These are phyloP conservation scores for Nakazawaea siamensis DNA, from an alignment of 805 yeast genomes.

Conservation along the genomic window DNA sequence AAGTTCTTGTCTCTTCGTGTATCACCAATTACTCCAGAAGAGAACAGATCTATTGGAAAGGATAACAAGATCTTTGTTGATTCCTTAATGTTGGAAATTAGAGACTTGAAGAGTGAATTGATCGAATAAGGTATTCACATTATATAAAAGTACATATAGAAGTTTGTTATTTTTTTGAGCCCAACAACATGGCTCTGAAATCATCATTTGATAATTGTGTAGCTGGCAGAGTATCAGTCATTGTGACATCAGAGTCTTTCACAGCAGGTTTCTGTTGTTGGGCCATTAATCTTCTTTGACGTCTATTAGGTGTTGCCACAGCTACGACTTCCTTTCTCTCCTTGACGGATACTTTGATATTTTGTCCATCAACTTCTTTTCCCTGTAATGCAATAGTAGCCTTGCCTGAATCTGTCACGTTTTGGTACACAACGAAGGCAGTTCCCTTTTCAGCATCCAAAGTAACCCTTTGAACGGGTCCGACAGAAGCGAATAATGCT, in stretches of 20 bases:
- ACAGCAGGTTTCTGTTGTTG: not conserved
- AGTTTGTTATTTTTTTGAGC: conserved; percentile 1
- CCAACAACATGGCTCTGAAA: conserved; percentile 26
- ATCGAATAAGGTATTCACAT: conserved; percentile 13
- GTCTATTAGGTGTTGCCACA: conserved; percentile 1
- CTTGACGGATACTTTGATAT: conserved; percentile 23
- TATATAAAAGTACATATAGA: not conserved
- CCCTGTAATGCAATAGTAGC: conserved; percentile 38
- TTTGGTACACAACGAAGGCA: conserved; percentile 42
- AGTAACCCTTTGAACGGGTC: conserved; percentile 33
- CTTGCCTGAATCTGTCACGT: conserved; percentile 38
- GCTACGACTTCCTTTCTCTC: conserved; percentile 13
- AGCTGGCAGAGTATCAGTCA: not conserved
- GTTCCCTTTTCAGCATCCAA: conserved; percentile 36
- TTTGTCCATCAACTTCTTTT: conserved; percentile 23
- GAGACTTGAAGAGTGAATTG: conserved; percentile 40
- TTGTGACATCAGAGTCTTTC: not conserved
- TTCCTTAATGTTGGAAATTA: conserved; percentile 39
- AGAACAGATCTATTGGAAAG: conserved; percentile 49
- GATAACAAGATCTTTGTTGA: conserved; percentile 36
- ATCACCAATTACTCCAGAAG: conserved; percentile 55
- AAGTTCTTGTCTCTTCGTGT: conserved; percentile 69
- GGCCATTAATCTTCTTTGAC: conserved; percentile 5
- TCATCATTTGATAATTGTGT: conserved; percentile 26
- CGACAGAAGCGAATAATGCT: conserved; percentile 21